A percentile compares a stretch with the other conserved stretches of the same genome.
Evolutionary conservation across 768 basidiomycete species (phyloP).

Genomic region (Suillus sp.): DNA sequence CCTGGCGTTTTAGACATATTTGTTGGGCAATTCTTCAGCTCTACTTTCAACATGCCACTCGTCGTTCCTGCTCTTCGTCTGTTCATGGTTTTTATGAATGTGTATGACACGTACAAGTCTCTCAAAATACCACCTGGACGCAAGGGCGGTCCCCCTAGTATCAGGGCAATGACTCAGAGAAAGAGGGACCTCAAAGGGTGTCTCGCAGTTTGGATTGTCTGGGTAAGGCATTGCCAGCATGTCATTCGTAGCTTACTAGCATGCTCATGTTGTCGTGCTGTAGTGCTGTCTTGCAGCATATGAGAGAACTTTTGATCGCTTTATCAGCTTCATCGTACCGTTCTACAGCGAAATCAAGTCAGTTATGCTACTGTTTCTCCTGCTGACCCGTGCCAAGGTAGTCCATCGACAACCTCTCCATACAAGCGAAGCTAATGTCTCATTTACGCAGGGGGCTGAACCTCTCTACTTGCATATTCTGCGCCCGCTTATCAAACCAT

Average conservation of each 20-base stretch:
- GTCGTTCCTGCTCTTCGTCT: constrained; percentile 68
- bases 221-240: constrained; percentile 50
- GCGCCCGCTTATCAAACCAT: constrained; percentile 78
- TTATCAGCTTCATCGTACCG: constrained; percentile 73
- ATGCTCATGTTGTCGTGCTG: constrained; percentile 19
- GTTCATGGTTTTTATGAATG: constrained; percentile 72
- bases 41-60: constrained; percentile 55
- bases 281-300: constrained; percentile 71
- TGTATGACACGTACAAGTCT: constrained; percentile 85
- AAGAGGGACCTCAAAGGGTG: constrained; percentile 87
- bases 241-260: constrained; percentile 3
- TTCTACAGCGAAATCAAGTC: constrained; percentile 87
- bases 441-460: constrained; percentile 70
- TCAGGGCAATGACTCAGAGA: constrained; percentile 68
- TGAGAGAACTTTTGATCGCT: constrained; percentile 64
- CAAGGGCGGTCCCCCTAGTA: constrained; percentile 59
- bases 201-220: constrained; percentile 83
- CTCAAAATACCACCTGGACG: constrained; percentile 62
- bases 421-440: constrained; percentile 14
- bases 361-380: constrained; percentile 68
- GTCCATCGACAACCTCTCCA: constrained; percentile 26
- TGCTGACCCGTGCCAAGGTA: constrained; percentile 76
- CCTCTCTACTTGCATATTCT: constrained; percentile 81
- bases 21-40: constrained; percentile 13
- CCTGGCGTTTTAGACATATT: constrained; percentile 12